A percentile compares a stretch with the other conserved stretches of the same genome.
phyloP scores from a whole-genome alignment of 2,329 filamentous ascomycete genomes.

The Colletotrichum endophyticum region DNA sequence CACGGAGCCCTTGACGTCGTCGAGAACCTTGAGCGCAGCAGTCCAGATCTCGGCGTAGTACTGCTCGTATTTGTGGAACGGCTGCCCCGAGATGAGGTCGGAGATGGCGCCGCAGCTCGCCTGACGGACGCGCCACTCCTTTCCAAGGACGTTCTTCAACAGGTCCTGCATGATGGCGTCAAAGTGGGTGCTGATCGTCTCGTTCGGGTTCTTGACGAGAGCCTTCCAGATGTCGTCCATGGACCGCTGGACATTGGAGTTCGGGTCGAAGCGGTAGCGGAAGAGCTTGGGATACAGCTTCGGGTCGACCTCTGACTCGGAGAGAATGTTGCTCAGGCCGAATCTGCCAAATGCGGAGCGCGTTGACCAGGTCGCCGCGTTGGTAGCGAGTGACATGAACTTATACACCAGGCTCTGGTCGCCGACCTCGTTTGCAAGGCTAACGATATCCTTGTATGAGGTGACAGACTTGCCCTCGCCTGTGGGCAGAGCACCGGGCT shows the following conservation, averaged over 20 bases:
- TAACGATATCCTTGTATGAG: conserved; percentile 98
- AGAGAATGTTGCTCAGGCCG: conserved; percentile 89
- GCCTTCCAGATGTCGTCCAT: conserved; percentile 99
- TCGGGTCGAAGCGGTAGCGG: conserved; percentile 94
- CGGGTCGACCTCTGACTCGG: conserved; percentile 85
- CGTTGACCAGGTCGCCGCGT: conserved; percentile 97
- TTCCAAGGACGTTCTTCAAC: conserved; percentile 82
- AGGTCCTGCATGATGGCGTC: conserved; percentile 89
- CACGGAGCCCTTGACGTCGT: conserved; percentile 95
- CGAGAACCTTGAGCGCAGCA: conserved; percentile 86
- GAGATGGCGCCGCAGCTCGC: conserved; percentile 90
- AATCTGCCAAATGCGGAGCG: conserved; percentile 94
- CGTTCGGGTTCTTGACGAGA: conserved; percentile 85
- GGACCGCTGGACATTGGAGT: conserved; percentile 87
- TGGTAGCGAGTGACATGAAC: conserved; percentile 96
- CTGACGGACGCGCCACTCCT: conserved; percentile 92
- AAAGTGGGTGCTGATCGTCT: conserved; percentile 81
- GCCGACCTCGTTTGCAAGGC: conserved; percentile 91
- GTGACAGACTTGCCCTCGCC: conserved; percentile 89
- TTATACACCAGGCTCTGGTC: conserved; percentile 97
- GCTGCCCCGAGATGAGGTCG: conserved; percentile 83
- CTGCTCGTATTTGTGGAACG: conserved; percentile 77
- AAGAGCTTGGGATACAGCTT: conserved; percentile 96
- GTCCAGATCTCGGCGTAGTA: conserved; percentile 88
- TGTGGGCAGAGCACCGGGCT: conserved; percentile 87